phyloP scores from a whole-genome alignment of 163 green algal genomes.

The Scenedesmus sp. region DNA sequence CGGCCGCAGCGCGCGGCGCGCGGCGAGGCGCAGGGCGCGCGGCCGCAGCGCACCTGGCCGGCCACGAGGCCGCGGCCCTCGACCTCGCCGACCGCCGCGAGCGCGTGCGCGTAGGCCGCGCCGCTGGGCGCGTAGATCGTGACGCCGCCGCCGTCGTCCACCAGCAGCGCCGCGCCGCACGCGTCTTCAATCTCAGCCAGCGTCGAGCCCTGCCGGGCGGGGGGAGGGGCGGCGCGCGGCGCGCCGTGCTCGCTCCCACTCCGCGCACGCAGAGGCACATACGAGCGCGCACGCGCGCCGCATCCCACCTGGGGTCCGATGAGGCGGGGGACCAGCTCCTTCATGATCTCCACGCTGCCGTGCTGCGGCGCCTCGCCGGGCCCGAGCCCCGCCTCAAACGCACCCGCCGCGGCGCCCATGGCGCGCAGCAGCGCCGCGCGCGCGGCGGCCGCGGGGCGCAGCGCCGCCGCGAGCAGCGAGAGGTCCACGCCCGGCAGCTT shows the following conservation, averaged over 20 bases:
- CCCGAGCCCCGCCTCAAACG: not conserved
- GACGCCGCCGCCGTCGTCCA: conserved; percentile 51
- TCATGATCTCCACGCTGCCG: conserved; percentile 26
- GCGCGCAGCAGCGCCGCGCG: conserved; percentile 53
- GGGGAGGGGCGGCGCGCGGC: too few species aligned
- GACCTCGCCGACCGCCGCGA: conserved; percentile 43
- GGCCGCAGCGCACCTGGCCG: conserved; percentile 51
- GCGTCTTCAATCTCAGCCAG: conserved; percentile 62
- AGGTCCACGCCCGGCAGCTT: conserved; percentile 76
- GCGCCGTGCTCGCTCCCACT: too few species aligned
- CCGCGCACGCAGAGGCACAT: not conserved
- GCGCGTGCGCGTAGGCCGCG: conserved; percentile 38
- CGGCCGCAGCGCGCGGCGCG: too few species aligned
- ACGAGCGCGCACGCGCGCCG: not conserved
- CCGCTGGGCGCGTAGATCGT: conserved; percentile 54
- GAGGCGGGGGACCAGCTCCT: conserved; percentile 44
- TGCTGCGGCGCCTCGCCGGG: not conserved
- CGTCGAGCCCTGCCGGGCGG: conserved; percentile 46
- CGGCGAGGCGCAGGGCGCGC: too few species aligned
- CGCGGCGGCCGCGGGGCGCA: conserved; percentile 52
- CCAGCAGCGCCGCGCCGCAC: conserved; percentile 43
- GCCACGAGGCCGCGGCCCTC: conserved; percentile 50
- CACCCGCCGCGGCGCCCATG: conserved; percentile 59
- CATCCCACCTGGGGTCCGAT: conserved; percentile 32
- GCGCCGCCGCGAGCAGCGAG: conserved; percentile 46